phyloP scores from a whole-genome alignment of 208 protist species.

The Crithidia acanthocephali region DNA sequence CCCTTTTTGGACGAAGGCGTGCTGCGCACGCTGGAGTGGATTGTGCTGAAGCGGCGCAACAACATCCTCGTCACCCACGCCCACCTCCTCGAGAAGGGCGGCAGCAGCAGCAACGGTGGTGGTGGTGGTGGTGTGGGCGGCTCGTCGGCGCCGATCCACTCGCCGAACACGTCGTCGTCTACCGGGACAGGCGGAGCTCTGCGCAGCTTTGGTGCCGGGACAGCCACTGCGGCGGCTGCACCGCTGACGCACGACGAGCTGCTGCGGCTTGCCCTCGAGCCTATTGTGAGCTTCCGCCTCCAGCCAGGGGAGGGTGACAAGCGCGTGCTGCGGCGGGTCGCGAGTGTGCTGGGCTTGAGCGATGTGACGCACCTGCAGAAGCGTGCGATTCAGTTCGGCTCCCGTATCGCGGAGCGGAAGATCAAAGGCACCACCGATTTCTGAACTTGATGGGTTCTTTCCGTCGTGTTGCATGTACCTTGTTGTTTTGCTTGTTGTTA shows the following conservation, averaged over 20 bases:
- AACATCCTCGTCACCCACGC: slow-evolving; percentile 23
- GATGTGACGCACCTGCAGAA: slow-evolving; percentile 89
- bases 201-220: neutral
- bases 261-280: slow-evolving; percentile 51
- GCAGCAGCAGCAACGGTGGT: neutral
- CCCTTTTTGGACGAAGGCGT: slow-evolving; percentile 96
- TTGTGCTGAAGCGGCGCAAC: slow-evolving; percentile 62
- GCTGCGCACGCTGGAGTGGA: slow-evolving; percentile 64
- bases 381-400: slow-evolving; percentile 98
- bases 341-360: slow-evolving; percentile 81
- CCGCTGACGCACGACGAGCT: slow-evolving; percentile 33
- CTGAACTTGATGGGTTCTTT: neutral
- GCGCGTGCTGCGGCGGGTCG: slow-evolving; percentile 84
- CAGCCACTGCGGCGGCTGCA: neutral
- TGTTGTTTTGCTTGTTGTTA: neutral
- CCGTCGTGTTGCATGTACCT: neutral
- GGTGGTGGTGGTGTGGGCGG: neutral
- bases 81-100: neutral
- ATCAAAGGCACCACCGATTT: slow-evolving; percentile 43
- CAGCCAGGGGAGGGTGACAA: slow-evolving; percentile 93
- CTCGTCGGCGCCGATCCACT: neutral
- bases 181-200: neutral
- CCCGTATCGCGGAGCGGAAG: slow-evolving; percentile 90
- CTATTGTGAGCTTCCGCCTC: slow-evolving; percentile 71
- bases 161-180: neutral